A percentile compares a stretch with the other conserved stretches of the same genome.
Conservation (phyloP, 768 basidiomycete genomes). For the Tulasnella sp. region DNA sequence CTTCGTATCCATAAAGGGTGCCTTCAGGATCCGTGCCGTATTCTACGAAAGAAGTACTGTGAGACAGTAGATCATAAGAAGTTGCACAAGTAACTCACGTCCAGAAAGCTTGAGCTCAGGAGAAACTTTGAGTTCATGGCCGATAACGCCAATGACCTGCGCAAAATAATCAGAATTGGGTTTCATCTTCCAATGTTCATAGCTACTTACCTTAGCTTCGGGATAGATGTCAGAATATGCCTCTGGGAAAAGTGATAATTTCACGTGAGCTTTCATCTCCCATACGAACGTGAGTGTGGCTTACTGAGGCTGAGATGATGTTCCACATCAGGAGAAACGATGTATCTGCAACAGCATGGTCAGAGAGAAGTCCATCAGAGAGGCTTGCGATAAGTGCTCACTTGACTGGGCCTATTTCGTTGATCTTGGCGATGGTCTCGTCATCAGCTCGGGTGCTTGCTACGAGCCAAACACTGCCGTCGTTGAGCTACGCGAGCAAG, state of each 20-base stretch:
- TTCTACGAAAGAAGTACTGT: constrained; percentile 24
- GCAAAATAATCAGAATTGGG: not conserved
- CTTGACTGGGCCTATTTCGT: constrained; percentile 14
- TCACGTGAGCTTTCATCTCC: not conserved
- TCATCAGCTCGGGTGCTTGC: constrained; percentile 13
- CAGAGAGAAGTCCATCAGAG: not conserved
- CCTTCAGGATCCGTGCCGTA: constrained; percentile 52
- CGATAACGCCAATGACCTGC: constrained; percentile 49
- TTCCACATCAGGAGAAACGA: constrained; percentile 5
- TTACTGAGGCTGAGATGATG: constrained; percentile 11
- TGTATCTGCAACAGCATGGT: not conserved
- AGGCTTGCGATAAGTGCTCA: not conserved
- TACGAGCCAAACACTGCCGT: constrained; percentile 9
- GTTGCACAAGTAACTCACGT: constrained; percentile 19
- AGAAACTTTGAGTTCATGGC: constrained; percentile 38
- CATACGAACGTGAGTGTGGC: not conserved
- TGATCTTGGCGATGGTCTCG: constrained; percentile 11
- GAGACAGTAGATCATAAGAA: not conserved
- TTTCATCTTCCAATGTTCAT: not conserved
- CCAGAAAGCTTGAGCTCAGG: constrained; percentile 47
- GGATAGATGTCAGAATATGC: constrained; percentile 4
- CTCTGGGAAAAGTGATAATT: not conserved
- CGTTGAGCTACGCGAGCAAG: constrained; percentile 4
- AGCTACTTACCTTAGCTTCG: constrained; percentile 1
- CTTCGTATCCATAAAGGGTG: constrained; percentile 67